Evolutionary conservation across 257 asterid species (phyloP), one percentile per base, ranked within the genome.

Genomic region (Nicotiana sylvestris): DNA sequence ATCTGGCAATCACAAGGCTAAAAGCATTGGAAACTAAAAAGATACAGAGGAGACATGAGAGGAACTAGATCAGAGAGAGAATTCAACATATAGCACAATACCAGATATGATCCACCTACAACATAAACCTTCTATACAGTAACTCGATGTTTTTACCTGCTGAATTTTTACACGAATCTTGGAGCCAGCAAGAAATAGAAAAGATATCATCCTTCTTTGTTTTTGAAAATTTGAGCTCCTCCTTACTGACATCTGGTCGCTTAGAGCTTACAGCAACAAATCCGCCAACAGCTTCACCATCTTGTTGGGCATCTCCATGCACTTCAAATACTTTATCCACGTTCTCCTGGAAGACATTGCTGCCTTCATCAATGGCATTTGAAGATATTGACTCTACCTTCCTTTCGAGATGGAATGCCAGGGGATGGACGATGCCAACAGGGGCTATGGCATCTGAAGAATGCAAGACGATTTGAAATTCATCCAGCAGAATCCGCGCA

Each of bases 391-490:
- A 84, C 49, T 62, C 88, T 74, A 49, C 70, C 87, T 94, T 96
- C 82, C 60, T 88, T 87, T 93, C 98, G 88, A 96, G 87, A 89
- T 93, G 99, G 86, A 91, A 94, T 85, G 92, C 95, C 86, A 93
- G 64, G 66, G 99, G 98, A 85, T 94, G 99, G 84, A 96, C 95
- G 86, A 96, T 91, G 85, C 98, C 99, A 77, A 94, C 97, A 62
- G 98, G 94, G 86, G 97, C 97, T 87, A 96, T 96, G 89, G 93
- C 86, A 87, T 90, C 98, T 81, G 98, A 69, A 81, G 99, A 96
- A 88, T 92, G 98, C 80, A 92, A 87, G 86, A 94, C 82, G 84
- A 91, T 92, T 89, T 94, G 86, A 91, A 79, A 96, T 78, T 93
- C 91, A 89, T 96, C 99, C 46, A 96, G 95, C 91, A 96, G 92